phyloP scores from a whole-genome alignment of 2,329 filamentous ascomycete genomes.

The Graphium sp. region DNA sequence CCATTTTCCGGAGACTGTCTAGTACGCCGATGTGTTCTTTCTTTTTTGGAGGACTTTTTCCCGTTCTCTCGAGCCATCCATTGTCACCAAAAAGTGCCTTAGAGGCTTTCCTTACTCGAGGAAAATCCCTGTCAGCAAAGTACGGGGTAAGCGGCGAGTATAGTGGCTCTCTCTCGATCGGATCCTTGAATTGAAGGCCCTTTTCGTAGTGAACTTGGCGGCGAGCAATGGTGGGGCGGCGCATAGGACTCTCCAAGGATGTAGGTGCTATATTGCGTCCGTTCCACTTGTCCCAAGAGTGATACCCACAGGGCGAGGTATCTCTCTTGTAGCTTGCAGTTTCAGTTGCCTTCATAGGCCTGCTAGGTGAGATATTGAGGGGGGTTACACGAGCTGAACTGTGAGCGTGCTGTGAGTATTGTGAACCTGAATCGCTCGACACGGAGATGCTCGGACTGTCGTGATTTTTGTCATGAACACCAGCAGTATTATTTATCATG shows the following conservation, averaged over 20 bases:
- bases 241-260: no score
- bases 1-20: conserved; percentile 31
- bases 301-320: no score
- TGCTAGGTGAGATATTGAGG: conserved; percentile 5
- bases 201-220: no score
- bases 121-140: conserved; percentile 20
- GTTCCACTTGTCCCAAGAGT: no score
- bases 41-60: conserved; percentile 8
- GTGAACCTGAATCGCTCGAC: conserved; percentile 3
- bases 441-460: no score
- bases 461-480: no score
- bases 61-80: conserved; percentile 36
- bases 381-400: background rate
- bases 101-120: conserved; percentile 19
- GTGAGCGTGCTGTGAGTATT: conserved; percentile 1
- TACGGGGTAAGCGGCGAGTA: conserved; percentile 26
- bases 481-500: no score
- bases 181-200: no score
- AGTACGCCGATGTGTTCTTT: conserved; percentile 23
- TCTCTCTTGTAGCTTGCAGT: no score
- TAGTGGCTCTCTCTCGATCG: conserved; percentile 8
- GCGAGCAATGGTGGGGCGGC: no score
- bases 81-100: conserved; percentile 37
- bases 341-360: no score
- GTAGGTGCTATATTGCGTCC: no score